phyloP scores from a whole-genome alignment of 306 rosid species.

The Sicyos edulis region DNA sequence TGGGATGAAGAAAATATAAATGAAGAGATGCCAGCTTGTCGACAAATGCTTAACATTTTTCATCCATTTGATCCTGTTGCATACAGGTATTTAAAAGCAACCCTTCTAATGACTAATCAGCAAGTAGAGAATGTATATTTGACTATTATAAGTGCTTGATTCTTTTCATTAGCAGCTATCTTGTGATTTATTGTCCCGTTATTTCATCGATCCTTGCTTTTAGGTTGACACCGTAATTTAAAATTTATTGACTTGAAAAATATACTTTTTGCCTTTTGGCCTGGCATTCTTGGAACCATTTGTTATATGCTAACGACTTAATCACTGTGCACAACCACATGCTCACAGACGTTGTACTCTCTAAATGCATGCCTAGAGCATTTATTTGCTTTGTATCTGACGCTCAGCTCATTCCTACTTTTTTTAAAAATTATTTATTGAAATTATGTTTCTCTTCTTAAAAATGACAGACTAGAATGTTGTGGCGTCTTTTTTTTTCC shows the following conservation, averaged over 20 bases:
- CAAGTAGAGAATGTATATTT: neutral
- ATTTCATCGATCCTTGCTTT: neutral
- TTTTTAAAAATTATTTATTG: neutral
- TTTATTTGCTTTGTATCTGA: neutral
- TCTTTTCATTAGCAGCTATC: neutral
- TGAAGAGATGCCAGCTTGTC: conserved; percentile 95
- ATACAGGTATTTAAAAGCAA: conserved; percentile 55
- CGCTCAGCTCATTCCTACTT: neutral
- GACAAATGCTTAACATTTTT: conserved; percentile 90
- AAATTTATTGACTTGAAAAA: neutral
- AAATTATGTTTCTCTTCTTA: neutral
- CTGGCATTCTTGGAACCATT: conserved; percentile 4
- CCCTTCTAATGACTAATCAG: conserved; percentile 1
- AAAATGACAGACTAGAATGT: neutral
- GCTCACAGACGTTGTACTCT: neutral
- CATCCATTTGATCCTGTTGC: conserved; percentile 99
- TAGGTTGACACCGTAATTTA: neutral
- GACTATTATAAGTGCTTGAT: conserved; percentile 1
- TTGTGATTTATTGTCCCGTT: conserved; percentile 8
- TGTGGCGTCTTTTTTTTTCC: too few relatives aligned
- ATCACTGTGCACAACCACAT: conserved; percentile 9
- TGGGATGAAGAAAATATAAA: conserved; percentile 78
- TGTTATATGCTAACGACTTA: neutral
- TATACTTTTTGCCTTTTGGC: neutral
- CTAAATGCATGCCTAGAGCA: conserved; percentile 1